These are phyloP conservation scores for Magnolia changhungtana DNA, from an alignment of 164 flowering plant species.

Conservation along the genomic window DNA sequence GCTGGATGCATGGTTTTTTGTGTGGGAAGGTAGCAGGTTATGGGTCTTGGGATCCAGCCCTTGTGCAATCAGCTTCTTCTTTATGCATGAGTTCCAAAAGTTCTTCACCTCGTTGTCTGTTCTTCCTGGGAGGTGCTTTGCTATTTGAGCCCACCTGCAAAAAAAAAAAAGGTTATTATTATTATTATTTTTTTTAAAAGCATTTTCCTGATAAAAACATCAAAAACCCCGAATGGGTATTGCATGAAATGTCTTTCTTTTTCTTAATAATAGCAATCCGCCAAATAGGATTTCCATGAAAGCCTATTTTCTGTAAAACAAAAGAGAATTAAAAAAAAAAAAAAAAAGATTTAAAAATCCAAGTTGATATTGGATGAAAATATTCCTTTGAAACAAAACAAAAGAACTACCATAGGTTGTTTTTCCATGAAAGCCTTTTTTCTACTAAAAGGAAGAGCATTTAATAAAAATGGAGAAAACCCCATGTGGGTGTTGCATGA, in stretches of 20 bases:
- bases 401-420: too few relatives aligned
- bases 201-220: not conserved
- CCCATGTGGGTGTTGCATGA: not conserved
- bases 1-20: slow-evolving; percentile 17
- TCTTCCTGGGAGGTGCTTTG: slow-evolving; percentile 65
- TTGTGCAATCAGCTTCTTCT: slow-evolving; percentile 59
- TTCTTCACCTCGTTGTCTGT: slow-evolving; percentile 74
- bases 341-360: too few relatives aligned
- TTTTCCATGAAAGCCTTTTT: too few relatives aligned
- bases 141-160: slow-evolving; percentile 65
- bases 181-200: not conserved
- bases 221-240: too few relatives aligned
- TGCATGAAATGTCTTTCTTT: too few relatives aligned
- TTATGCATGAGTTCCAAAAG: slow-evolving; percentile 72
- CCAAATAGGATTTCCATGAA: not conserved
- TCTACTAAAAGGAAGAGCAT: not conserved
- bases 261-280: too few relatives aligned
- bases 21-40: slow-evolving; percentile 34
- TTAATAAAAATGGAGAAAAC: not conserved
- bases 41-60: slow-evolving; percentile 67
- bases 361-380: too few relatives aligned
- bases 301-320: not conserved
- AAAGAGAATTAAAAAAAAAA: not conserved
- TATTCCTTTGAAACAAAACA: too few relatives aligned
- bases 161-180: not conserved